Conservation (phyloP, 805 yeast species). For the Saccharomycopsis synnaedendra region DNA sequence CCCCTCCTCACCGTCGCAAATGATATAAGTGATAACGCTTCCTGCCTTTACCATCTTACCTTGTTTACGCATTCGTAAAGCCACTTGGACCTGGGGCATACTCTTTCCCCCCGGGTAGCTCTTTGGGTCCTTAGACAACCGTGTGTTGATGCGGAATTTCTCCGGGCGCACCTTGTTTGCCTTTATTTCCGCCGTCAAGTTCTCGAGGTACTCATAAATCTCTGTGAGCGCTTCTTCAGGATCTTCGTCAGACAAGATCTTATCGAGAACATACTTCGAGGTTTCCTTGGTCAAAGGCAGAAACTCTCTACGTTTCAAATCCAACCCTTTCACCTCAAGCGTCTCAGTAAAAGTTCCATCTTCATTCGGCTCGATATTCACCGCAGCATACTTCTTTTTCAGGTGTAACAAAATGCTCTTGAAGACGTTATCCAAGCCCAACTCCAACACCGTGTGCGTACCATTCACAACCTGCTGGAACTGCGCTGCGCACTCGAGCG, state of each 20-base stretch:
- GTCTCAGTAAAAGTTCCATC: constrained; percentile 44
- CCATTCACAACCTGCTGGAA: constrained; percentile 83
- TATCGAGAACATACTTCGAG: constrained; percentile 62
- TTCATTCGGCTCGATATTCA: constrained; percentile 21
- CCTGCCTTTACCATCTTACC: constrained; percentile 87
- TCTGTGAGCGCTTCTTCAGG: constrained; percentile 65
- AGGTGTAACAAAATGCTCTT: constrained; percentile 76
- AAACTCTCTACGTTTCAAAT: constrained; percentile 93
- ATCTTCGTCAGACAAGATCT: constrained; percentile 60
- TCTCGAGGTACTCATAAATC: constrained; percentile 62
- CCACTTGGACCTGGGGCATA: constrained; percentile 88
- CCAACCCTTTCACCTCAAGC: constrained; percentile 91
- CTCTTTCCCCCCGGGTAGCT: constrained; percentile 73
- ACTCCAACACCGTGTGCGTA: constrained; percentile 75
- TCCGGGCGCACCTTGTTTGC: constrained; percentile 51
- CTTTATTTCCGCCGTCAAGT: constrained; percentile 44
- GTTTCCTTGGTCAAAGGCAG: constrained; percentile 88
- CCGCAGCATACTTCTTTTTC: constrained; percentile 69
- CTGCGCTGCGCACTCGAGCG: constrained; percentile 70
- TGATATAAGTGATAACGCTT: constrained; percentile 78
- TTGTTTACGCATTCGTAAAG: constrained; percentile 62
- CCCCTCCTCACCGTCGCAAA: constrained; percentile 42
- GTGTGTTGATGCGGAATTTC: constrained; percentile 73
- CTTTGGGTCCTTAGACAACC: constrained; percentile 77
- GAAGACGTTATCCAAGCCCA: constrained; percentile 91